Evolutionary conservation across 1,284 basidiomycete genomes (phyloP).

Genomic region (Malassezia sympodialis): DNA sequence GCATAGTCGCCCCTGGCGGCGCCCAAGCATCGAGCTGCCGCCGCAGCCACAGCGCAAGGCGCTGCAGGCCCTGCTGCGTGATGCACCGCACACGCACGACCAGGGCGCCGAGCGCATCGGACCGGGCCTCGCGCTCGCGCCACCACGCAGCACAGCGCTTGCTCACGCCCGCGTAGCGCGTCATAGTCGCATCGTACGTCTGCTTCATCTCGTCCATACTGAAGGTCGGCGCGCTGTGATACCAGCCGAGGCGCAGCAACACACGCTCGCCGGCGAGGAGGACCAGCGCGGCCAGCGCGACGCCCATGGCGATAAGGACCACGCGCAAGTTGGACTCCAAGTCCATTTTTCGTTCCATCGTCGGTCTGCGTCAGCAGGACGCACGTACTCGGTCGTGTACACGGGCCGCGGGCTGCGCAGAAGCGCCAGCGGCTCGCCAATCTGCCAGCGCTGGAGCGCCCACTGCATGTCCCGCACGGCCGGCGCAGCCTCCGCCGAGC

Average conservation of each 20-base stretch:
- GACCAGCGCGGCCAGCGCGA: background rate
- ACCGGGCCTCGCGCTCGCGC: background rate
- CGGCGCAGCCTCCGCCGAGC: background rate
- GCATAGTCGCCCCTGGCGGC: background rate
- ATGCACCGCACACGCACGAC: background rate
- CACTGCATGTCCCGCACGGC: background rate
- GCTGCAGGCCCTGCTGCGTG: background rate
- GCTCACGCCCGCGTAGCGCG: background rate
- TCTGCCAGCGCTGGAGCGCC: background rate
- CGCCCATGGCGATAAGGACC: background rate
- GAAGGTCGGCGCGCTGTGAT: background rate
- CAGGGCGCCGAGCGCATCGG: background rate
- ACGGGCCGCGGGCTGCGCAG: background rate
- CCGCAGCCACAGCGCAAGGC: background rate
- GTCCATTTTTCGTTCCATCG: background rate
- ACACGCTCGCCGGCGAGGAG: background rate
- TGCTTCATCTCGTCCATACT: background rate
- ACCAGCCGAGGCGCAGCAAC: background rate
- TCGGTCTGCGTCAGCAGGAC: background rate
- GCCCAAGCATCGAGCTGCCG: background rate
- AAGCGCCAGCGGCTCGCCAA: background rate
- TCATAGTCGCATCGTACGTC: background rate
- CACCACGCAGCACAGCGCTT: background rate
- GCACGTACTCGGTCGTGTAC: conserved; percentile 3
- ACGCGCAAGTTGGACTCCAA: background rate